phyloP scores from a whole-genome alignment of 2,329 filamentous ascomycete genomes.

The Colletotrichum camelliae region DNA sequence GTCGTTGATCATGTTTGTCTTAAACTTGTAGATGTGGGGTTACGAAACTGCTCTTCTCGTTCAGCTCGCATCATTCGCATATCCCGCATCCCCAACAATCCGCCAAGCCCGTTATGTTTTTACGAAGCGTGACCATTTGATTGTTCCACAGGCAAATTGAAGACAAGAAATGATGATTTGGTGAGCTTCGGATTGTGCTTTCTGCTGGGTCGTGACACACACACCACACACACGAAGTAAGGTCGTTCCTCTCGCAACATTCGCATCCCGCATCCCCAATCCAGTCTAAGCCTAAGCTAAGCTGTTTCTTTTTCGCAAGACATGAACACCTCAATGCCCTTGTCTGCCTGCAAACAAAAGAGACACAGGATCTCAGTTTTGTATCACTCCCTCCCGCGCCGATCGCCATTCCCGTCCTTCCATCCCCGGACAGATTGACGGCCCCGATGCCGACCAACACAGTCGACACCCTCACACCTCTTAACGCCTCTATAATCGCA shows the following conservation, averaged over 20 bases:
- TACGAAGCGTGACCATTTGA: not conserved
- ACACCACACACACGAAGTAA: no score
- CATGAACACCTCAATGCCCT: no score
- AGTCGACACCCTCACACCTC: no score
- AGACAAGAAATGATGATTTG: accelerated
- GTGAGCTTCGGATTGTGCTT: no score
- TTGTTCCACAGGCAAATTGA: no score
- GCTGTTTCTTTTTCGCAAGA: not conserved
- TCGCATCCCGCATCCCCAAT: not conserved
- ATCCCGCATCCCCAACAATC: not conserved
- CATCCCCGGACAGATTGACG: not conserved
- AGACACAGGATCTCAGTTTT: no score
- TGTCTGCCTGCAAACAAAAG: no score
- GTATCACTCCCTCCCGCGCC: no score
- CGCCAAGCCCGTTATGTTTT: not conserved
- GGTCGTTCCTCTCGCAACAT: not conserved
- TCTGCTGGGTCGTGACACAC: not conserved
- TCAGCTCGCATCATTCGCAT: not conserved
- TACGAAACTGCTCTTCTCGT: not conserved
- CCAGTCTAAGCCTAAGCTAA: no score
- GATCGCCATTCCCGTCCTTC: no score
- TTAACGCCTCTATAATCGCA: accelerated
- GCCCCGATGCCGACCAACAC: not conserved
- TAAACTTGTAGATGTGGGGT: not conserved
- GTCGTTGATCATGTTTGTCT: not conserved